Base-by-base conservation (phyloP, 2,329 filamentous ascomycete genomes). In the Dothistroma septosporum region DNA sequence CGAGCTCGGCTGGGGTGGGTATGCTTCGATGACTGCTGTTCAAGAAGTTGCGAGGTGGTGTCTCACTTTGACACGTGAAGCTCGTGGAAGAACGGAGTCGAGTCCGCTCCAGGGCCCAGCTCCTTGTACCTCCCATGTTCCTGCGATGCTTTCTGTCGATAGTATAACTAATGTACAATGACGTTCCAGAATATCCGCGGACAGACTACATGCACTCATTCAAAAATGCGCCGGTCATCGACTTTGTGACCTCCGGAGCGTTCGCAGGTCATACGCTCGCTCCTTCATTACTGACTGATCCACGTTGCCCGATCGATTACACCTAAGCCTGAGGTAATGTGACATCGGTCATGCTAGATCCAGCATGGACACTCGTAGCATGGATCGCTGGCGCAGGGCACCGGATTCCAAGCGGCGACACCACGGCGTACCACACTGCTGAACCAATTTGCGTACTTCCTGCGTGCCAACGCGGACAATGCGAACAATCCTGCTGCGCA, bases 351-450 rank as follows among this genome's bases (percentile, higher is more conserved):
- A 47, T 61, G 24, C 35, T 71, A n/a, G 60, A 67, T 48, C 68
- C 71, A 9, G 59, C 64, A 14, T 73, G 71, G 71, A 54, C 64
- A 8, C 63, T 71, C 4, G 68, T 70, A 21, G 66, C 71, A 14
- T 72, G 65, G 64, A 68, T 68, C 6, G 65, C 64, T 6, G 64
- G 65, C 46, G 47, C 58, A 2, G 53, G 55, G 12, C 61, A 59
- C 16, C 41, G 10, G 14, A 14, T 44, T 11, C 11, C 16, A 14
- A n/a, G 16, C n/a, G 31, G 6, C n/a, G 37, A 11, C 37, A 44
- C 37, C 1, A n/a, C 37, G n/a, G 11, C 37, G 37, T 16, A 6
- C n/a, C 7, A 16, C 14, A 2, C 37, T 44, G 16, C 37, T 44
- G 6, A 44, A 44, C 14, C 12, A 11, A 7, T 44, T 44, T 16